phyloP scores from a whole-genome alignment of 345 rosid genomes.

The Excoecaria cochinchinensis region DNA sequence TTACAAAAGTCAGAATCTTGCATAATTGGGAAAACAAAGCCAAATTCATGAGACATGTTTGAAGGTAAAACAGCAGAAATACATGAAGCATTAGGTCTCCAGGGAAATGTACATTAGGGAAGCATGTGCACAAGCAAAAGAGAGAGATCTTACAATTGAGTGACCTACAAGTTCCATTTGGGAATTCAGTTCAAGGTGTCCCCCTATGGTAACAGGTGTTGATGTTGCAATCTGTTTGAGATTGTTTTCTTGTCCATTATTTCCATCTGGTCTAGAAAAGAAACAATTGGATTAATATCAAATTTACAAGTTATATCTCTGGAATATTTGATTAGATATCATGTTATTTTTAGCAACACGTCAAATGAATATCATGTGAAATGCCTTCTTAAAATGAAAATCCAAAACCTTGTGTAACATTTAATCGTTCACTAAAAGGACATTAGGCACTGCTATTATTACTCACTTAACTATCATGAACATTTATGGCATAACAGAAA shows the following conservation, averaged over 20 bases:
- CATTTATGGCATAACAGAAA: neutral
- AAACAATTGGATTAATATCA: slow-evolving; percentile 13
- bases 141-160: slow-evolving; percentile 50
- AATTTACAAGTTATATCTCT: neutral
- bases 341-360: neutral
- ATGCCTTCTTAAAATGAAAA: neutral
- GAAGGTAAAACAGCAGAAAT: neutral
- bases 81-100: neutral
- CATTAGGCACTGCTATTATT: neutral
- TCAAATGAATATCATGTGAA: neutral
- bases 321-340: neutral
- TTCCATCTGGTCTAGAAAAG: slow-evolving; percentile 37
- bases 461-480: neutral
- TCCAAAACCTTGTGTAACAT: neutral
- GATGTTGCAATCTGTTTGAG: slow-evolving; percentile 28
- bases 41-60: slow-evolving; percentile 8
- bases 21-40: neutral
- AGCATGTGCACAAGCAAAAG: neutral
- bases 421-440: neutral
- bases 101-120: neutral
- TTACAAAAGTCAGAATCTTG: neutral
- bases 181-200: slow-evolving; percentile 42
- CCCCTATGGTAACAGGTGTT: slow-evolving; percentile 27
- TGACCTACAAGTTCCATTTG: slow-evolving; percentile 69
- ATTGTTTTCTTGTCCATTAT: slow-evolving; percentile 30